A percentile compares a stretch with the other conserved stretches of the same genome.
Evolutionary conservation across 257 asterid species (phyloP).

Genomic region (Solanum lycopersicoides): DNA sequence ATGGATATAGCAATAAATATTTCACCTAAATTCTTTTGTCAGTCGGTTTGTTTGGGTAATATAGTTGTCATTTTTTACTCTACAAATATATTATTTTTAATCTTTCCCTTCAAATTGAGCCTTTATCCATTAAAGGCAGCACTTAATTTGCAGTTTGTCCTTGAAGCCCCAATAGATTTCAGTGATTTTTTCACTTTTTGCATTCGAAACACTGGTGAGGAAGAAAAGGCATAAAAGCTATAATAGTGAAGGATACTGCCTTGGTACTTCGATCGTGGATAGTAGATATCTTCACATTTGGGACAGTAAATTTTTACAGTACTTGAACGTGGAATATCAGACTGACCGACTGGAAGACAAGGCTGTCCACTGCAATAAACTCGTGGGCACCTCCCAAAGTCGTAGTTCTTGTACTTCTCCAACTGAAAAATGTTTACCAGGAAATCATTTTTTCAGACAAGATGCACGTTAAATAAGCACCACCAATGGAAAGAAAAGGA

Average conservation of each 20-base stretch:
- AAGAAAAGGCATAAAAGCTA: neutral
- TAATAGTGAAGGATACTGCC: constrained; percentile 82
- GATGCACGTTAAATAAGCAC: neutral
- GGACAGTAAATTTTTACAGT: constrained; percentile 94
- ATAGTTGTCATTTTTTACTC: neutral
- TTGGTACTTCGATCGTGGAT: constrained; percentile 95
- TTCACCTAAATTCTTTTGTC: neutral
- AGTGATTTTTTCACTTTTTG: neutral
- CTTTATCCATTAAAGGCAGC: neutral
- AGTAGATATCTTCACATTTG: constrained; percentile 89
- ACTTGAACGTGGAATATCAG: constrained; percentile 87
- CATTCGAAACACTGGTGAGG: neutral
- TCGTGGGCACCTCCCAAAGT: constrained; percentile 95
- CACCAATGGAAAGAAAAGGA: neutral
- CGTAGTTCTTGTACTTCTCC: constrained; percentile 90
- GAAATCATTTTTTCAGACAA: neutral
- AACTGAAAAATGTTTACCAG: constrained; percentile 32
- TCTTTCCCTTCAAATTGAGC: neutral
- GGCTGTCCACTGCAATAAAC: constrained; percentile 96
- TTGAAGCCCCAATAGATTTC: neutral
- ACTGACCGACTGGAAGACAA: constrained; percentile 96
- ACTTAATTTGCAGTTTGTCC: neutral
- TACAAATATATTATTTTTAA: neutral
- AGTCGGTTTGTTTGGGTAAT: neutral
- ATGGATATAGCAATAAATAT: neutral